Evolutionary conservation across 345 rosid species (phyloP).

Genomic region (rapeseed (Brassica napus)): Da-Ae NC_063444.1:16670001-16670500

Average conservation of each 20-base stretch:
- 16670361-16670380: constrained; percentile 73
- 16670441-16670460: neutral
- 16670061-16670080: neutral
- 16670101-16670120: constrained; percentile 97
- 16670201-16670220: neutral
- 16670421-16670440: neutral
- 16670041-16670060: neutral
- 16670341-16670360: constrained; percentile 81
- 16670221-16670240: neutral
- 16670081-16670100: constrained; percentile 25
- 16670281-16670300: constrained; percentile 72
- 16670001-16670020: neutral
- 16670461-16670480: neutral
- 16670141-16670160: constrained; percentile 70
- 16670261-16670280: neutral
- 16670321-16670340: constrained; percentile 59
- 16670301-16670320: constrained; percentile 64
- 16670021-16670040: neutral
- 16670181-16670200: constrained; percentile 50
- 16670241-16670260: neutral
- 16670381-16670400: constrained; percentile 12
- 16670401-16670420: neutral
- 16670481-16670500: constrained; percentile 44
- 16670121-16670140: constrained; percentile 82
- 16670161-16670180: constrained; percentile 48